These are phyloP conservation scores for Acer saccharum DNA, from an alignment of 345 rosid species.

Conservation along the genomic window DNA sequence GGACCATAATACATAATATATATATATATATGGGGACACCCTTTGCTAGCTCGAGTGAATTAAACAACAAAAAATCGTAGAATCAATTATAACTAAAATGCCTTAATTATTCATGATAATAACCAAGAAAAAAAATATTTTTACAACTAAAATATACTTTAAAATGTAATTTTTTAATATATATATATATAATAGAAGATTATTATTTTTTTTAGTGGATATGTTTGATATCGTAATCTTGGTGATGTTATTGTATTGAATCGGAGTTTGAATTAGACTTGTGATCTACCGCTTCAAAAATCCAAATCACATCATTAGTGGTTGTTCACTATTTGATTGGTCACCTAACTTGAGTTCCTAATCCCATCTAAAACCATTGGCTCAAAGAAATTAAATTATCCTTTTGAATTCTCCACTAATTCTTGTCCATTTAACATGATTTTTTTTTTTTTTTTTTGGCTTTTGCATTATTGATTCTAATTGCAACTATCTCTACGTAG, in stretches of 20 bases:
- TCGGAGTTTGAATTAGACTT: constrained; percentile 27
- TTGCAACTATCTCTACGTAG: constrained; percentile 15
- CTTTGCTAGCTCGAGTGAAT: neutral
- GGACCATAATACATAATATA: neutral
- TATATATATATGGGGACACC: neutral
- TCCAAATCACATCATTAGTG: constrained; percentile 41
- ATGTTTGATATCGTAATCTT: neutral
- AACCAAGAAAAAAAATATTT: too few relatives aligned
- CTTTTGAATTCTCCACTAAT: constrained; percentile 17
- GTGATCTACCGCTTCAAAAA: constrained; percentile 33
- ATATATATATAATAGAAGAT: neutral
- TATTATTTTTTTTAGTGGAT: too few relatives aligned
- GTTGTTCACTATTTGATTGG: constrained; percentile 42
- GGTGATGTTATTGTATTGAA: constrained; percentile 2
- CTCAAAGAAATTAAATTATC: constrained; percentile 1
- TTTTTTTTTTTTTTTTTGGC: too few relatives aligned
- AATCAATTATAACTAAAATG: neutral
- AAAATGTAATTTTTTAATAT: too few relatives aligned
- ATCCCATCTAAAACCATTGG: constrained; percentile 26
- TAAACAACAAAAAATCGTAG: neutral
- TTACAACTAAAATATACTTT: too few relatives aligned
- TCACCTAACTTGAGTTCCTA: constrained; percentile 34
- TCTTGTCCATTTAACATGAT: constrained; percentile 8
- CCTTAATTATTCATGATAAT: neutral
- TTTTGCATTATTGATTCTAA: constrained; percentile 17